A percentile compares a stretch with the other conserved stretches of the same genome.
These are phyloP conservation scores for Coemansia sp. DNA, from an alignment of 192 early-diverging fungal genomes.

Conservation along the genomic window DNA sequence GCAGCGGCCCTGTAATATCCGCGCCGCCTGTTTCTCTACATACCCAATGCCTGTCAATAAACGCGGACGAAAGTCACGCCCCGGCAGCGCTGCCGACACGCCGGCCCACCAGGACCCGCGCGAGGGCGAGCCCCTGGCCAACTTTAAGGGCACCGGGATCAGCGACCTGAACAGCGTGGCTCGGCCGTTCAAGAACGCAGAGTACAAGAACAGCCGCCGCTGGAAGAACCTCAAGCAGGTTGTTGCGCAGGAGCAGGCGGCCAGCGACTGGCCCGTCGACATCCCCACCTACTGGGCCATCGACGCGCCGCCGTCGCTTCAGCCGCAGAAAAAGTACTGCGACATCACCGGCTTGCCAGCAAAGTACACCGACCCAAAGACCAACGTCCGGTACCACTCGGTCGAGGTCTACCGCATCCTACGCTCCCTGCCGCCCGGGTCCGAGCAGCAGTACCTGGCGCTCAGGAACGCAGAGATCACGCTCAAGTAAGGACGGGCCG, in stretches of 20 bases:
- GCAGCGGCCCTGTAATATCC: too few relatives aligned
- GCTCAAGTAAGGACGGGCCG: constrained; percentile 46
- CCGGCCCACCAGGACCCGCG: constrained; percentile 13
- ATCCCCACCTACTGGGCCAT: constrained; percentile 74
- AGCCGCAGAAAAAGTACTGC: constrained; percentile 85
- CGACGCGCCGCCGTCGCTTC: constrained; percentile 75
- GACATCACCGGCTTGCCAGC: constrained; percentile 85
- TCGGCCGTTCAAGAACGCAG: constrained; percentile 71
- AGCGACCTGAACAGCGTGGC: constrained; percentile 33
- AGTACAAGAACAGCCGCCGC: constrained; percentile 60
- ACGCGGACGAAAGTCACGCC: constrained; percentile 41
- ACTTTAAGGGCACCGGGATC: constrained; percentile 36
- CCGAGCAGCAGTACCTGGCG: constrained; percentile 75
- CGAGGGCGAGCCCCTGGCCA: constrained; percentile 30
- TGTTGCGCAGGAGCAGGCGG: constrained; percentile 60
- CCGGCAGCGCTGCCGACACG: constrained; percentile 43
- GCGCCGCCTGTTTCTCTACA: not conserved
- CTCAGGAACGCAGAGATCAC: constrained; percentile 74
- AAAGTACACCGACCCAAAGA: constrained; percentile 84
- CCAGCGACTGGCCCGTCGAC: constrained; percentile 52
- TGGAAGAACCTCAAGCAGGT: constrained; percentile 81
- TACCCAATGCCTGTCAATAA: constrained; percentile 25
- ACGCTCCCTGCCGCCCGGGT: constrained; percentile 61
- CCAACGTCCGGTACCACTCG: constrained; percentile 72
- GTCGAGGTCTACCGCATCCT: constrained; percentile 76